Conservation (phyloP, 2,329 filamentous ascomycete genomes). For the Fusarium miscanthi region DNA sequence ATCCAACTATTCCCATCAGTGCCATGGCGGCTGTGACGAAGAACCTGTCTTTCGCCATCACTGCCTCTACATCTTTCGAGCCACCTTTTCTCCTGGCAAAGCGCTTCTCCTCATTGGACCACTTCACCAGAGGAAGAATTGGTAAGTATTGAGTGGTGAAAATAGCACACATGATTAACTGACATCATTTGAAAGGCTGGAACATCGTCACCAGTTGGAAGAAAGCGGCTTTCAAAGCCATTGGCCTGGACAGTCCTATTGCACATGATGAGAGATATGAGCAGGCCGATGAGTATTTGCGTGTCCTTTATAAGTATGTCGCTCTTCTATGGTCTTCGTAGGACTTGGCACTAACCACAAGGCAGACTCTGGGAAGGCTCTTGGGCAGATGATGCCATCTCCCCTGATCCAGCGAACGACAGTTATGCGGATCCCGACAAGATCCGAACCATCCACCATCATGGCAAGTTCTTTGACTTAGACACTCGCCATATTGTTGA, state of each 20-base stretch:
- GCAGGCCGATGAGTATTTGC: constrained; percentile 71
- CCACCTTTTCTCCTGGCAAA: constrained; percentile 71
- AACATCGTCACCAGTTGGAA: constrained; percentile 68
- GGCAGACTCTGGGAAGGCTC: constrained; percentile 64
- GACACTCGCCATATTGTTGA: constrained; percentile 60
- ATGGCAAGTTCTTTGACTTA: constrained; percentile 65
- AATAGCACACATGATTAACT: accelerated
- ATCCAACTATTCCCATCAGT: constrained; percentile 71
- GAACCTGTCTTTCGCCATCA: constrained; percentile 71
- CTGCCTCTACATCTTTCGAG: constrained; percentile 71
- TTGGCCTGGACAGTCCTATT: constrained; percentile 66
- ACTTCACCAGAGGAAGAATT: constrained; percentile 69
- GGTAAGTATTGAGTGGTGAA: not conserved
- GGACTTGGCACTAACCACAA: not conserved
- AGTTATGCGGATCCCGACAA: constrained; percentile 68
- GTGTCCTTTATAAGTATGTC: constrained; percentile 68
- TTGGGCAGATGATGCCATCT: constrained; percentile 68
- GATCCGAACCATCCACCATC: constrained; percentile 69
- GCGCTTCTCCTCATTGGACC: constrained; percentile 70
- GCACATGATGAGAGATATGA: constrained; percentile 71
- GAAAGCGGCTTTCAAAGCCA: constrained; percentile 71
- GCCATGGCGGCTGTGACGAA: constrained; percentile 76
- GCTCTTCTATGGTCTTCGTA: accelerated
- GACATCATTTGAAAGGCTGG: constrained; percentile 58
- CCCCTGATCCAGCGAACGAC: constrained; percentile 63